These are phyloP conservation scores for Aspergillus melleus DNA, from an alignment of 2,329 filamentous ascomycete species.

Conservation along the genomic window DNA sequence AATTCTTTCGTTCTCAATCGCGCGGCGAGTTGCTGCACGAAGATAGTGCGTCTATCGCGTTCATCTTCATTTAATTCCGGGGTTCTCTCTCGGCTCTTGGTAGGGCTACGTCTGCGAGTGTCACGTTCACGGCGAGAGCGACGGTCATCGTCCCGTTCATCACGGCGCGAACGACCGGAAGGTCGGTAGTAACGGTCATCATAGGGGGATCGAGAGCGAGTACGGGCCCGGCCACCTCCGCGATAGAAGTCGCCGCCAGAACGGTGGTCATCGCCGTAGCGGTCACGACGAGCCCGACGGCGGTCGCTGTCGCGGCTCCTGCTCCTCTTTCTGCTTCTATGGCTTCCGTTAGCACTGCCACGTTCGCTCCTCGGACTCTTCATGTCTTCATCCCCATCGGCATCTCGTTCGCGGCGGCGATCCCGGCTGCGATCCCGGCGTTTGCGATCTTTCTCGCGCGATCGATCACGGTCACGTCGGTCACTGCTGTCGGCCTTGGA, in stretches of 20 bases:
- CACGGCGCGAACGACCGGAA: constrained; percentile 49
- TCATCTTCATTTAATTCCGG: constrained; percentile 88
- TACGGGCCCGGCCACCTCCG: constrained; percentile 62
- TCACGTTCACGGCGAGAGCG: constrained; percentile 55
- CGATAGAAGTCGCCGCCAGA: constrained; percentile 71
- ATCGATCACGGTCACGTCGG: constrained; percentile 58
- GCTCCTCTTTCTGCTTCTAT: constrained; percentile 79
- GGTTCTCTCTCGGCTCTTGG: constrained; percentile 47
- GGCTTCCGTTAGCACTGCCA: constrained; percentile 66
- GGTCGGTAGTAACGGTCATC: constrained; percentile 59
- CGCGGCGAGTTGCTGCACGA: constrained; percentile 96
- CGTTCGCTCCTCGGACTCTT: constrained; percentile 72
- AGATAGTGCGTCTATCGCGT: constrained; percentile 92
- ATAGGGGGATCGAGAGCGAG: constrained; percentile 70
- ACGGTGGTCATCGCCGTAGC: constrained; percentile 55
- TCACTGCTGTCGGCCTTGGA: constrained; percentile 58
- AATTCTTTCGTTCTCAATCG: constrained; percentile 89
- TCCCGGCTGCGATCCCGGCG: constrained; percentile 62
- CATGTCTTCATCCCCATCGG: constrained; percentile 58
- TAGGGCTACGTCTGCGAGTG: constrained; percentile 45
- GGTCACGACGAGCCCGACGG: constrained; percentile 71
- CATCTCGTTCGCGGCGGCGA: constrained; percentile 52
- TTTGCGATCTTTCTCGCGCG: constrained; percentile 58
- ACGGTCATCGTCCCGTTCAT: constrained; percentile 49
- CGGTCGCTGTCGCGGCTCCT: constrained; percentile 75